These are phyloP conservation scores for Fusarium miscanthi DNA, from an alignment of 2,329 filamentous ascomycete genomes.

Conservation along the genomic window DNA sequence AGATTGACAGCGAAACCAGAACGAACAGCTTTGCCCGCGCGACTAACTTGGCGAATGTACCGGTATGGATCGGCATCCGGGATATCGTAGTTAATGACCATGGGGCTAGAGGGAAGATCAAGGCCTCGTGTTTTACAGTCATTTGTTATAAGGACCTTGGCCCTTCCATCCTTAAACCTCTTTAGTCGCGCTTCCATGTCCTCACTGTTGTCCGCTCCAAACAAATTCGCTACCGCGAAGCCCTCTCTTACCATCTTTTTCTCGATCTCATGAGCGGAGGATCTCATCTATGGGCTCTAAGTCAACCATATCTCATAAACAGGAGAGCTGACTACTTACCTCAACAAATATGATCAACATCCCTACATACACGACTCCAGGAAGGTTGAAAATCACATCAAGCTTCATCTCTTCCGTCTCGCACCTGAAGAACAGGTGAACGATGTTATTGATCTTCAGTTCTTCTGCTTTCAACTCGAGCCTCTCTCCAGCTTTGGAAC, in stretches of 20 bases:
- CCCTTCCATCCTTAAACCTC: fast-evolving
- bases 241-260: not conserved
- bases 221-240: not conserved
- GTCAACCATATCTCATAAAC: fast-evolving
- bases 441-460: not conserved
- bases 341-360: not conserved
- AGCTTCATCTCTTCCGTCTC: not conserved
- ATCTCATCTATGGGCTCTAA: fast-evolving
- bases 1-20: not conserved
- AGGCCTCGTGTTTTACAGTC: not conserved
- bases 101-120: not conserved
- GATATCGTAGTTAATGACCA: not conserved
- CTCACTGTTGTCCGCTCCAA: not conserved
- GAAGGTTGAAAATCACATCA: not conserved
- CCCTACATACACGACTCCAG: not conserved
- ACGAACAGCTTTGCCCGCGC: not conserved
- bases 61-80: not conserved
- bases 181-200: not conserved
- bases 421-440: not conserved
- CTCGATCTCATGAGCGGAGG: not conserved
- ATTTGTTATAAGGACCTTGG: not conserved
- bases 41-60: not conserved
- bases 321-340: not conserved
- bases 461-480: not conserved
- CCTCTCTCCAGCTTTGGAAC: not conserved